Base-by-base conservation (phyloP, 2,329 filamentous ascomycete species). In the Aquanectria penicillioides region DNA sequence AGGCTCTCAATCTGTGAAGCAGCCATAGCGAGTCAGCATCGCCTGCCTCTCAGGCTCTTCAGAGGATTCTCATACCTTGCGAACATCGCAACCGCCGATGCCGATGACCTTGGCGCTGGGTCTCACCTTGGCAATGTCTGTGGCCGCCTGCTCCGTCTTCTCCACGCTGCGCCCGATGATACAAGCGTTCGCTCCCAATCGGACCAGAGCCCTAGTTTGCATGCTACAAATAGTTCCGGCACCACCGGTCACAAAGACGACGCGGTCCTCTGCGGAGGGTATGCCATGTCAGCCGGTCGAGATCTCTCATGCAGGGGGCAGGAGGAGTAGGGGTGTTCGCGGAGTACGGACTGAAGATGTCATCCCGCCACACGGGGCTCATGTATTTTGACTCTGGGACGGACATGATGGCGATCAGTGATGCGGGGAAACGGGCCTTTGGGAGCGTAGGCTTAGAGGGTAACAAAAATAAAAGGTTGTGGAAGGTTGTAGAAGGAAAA, bases 201-300 rank as follows among this genome's bases (percentile, higher is more conserved):
- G 86, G 20, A 99, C 93, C 59, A 99, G 82, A 4, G 95, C 95
- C 64, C 93, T 87, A 26, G 97, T 95, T 80, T 98, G 95, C 53
- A 92, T 93, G 69, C 91, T 95, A 81, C 95, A 97, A 72, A 99
- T 98, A 22, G 91, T 90, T 53, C 95, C 94, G 5, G 93, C 93
- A 49, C 95, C 95, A 57, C 95, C 95, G 4, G 95, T 99, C 71
- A 96, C 96, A 78, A 98, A 97, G 67, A 94, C 86, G 38, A 98
- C 94, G 71, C 95, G 94, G 73, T 89, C 88, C 63, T 89, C 92
- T 96, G 69, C 11, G 40, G 8, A 8, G 20, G 22, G n/a, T 15
- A n/a, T 23, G 29, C 15, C 22, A 53, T 37, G 26, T 69, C 17
- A 65, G 50, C 15, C 15, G 31, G 28, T 13, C 28, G 15, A n/a